Percentiles rank a stretch among this genome's conserved stretches.
phyloP scores from a whole-genome alignment of 805 yeast species.

The Ogataea methylovora region DNA sequence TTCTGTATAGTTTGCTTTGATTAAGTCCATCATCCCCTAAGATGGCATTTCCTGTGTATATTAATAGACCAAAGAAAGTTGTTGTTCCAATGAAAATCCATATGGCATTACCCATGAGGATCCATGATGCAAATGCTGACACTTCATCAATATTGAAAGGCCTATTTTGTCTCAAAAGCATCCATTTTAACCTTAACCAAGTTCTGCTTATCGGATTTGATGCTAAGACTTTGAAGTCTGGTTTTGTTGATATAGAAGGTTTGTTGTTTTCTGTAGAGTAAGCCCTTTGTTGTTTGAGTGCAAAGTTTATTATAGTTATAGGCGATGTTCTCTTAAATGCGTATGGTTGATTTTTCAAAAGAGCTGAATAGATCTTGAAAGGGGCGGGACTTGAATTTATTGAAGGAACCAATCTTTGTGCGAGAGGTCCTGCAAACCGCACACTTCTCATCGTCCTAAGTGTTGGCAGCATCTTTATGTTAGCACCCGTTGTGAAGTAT shows the following conservation, averaged over 20 bases:
- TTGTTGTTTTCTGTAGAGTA: neutral
- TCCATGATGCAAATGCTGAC: conserved; percentile 49
- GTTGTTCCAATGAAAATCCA: conserved; percentile 54
- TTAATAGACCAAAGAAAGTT: conserved; percentile 40
- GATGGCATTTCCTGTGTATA: conserved; percentile 35
- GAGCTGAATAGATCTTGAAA: too few relatives aligned
- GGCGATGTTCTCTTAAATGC: too few relatives aligned
- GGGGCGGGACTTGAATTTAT: too few relatives aligned
- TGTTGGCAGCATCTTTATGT: too few relatives aligned
- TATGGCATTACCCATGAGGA: conserved; percentile 47
- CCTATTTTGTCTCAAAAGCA: conserved; percentile 37
- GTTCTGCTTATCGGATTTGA: conserved; percentile 6
- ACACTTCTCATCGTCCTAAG: too few relatives aligned
- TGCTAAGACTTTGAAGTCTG: neutral
- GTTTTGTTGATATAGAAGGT: neutral
- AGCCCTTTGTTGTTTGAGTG: neutral
- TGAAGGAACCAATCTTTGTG: too few relatives aligned
- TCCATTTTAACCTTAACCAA: conserved; percentile 31
- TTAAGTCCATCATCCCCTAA: conserved; percentile 18
- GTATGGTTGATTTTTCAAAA: too few relatives aligned
- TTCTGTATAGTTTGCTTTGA: conserved; percentile 17
- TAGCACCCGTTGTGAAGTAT: too few relatives aligned
- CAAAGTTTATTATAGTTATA: too few relatives aligned
- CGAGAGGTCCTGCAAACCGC: too few relatives aligned
- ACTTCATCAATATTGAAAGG: conserved; percentile 44